Conservation (phyloP, 2,329 filamentous ascomycete species). For the Furcasterigmium sp. region DNA sequence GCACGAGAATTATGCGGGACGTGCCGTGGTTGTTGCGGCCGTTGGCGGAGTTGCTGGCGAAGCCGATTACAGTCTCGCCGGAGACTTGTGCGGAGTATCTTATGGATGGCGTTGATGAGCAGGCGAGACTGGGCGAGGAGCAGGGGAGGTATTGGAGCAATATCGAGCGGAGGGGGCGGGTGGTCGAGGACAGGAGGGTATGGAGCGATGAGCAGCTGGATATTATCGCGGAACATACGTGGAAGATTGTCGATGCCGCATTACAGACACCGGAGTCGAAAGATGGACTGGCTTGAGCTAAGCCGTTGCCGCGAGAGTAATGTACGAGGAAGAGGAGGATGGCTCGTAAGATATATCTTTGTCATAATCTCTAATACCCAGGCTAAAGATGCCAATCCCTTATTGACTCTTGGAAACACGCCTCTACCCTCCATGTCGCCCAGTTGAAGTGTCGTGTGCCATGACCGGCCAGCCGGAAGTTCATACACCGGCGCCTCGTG, state of each 20-base stretch:
- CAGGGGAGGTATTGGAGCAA: constrained; percentile 17
- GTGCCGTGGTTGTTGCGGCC: constrained; percentile 25
- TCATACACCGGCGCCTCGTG: no score
- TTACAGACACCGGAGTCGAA: no score
- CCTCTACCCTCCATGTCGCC: no score
- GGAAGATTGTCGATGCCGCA: constrained; percentile 23
- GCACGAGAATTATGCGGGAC: constrained; percentile 19
- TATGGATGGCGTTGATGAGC: constrained; percentile 15
- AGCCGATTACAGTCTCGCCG: constrained; percentile 16
- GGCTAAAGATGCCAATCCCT: no score
- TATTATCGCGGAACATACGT: constrained; percentile 23
- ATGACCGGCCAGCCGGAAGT: no score
- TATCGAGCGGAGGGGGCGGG: constrained; percentile 21
- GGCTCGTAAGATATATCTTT: no score
- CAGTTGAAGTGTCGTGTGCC: no score
- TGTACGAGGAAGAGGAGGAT: no score
- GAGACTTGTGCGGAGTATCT: constrained; percentile 22
- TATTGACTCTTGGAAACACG: no score
- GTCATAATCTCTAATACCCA: no score
- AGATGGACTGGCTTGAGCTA: no score
- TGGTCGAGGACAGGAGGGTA: constrained; percentile 16
- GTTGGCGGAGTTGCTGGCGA: constrained; percentile 5
- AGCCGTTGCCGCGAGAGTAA: no score
- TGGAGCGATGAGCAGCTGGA: constrained; percentile 21
- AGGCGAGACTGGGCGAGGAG: constrained; percentile 6